Percentiles rank a stretch among this genome's conserved stretches.
phyloP scores from a whole-genome alignment of 1,284 basidiomycete species.

The Austropuccinia psidii region DNA sequence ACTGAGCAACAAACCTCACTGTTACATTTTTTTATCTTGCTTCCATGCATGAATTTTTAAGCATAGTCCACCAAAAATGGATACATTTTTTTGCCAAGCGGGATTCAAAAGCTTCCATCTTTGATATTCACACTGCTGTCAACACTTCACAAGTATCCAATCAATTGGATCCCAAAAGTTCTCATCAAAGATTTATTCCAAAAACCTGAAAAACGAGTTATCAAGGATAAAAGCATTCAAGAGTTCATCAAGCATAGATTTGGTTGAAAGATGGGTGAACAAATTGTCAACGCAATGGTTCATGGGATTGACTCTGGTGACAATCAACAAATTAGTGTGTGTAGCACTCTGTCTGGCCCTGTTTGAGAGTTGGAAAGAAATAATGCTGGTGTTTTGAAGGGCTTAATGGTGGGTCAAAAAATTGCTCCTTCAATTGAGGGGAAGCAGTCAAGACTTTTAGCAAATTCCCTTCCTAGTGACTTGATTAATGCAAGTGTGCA shows the following conservation, averaged over 20 bases:
- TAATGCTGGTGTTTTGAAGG: slow-evolving; percentile 61
- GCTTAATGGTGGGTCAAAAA: slow-evolving; percentile 52
- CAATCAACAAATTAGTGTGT: slow-evolving; percentile 63
- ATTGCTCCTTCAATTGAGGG: slow-evolving; percentile 37
- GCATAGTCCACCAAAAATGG: slow-evolving; percentile 64
- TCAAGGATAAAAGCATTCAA: slow-evolving; percentile 70
- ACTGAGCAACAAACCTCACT: too few species aligned
- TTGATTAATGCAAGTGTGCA: slow-evolving; percentile 58
- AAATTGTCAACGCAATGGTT: slow-evolving; percentile 71
- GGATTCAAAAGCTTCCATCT: slow-evolving; percentile 52
- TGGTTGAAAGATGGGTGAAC: slow-evolving; percentile 62
- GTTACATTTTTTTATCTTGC: too few species aligned
- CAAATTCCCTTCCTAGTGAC: neutral
- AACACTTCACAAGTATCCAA: slow-evolving; percentile 44
- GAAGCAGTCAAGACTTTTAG: neutral
- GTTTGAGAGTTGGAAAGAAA: slow-evolving; percentile 65
- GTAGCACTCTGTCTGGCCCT: slow-evolving; percentile 62
- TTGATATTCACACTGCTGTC: slow-evolving; percentile 48
- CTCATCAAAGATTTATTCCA: slow-evolving; percentile 41
- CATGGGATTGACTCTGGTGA: slow-evolving; percentile 92
- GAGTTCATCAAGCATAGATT: slow-evolving; percentile 69
- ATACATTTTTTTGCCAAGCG: slow-evolving; percentile 61
- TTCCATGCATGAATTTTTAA: too few species aligned
- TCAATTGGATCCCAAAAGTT: slow-evolving; percentile 39
- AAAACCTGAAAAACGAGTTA: slow-evolving; percentile 50